Percentiles rank a stretch among this genome's conserved stretches.
phyloP scores from a whole-genome alignment of 2,329 filamentous ascomycete species.

The Alternaria sp. region DNA sequence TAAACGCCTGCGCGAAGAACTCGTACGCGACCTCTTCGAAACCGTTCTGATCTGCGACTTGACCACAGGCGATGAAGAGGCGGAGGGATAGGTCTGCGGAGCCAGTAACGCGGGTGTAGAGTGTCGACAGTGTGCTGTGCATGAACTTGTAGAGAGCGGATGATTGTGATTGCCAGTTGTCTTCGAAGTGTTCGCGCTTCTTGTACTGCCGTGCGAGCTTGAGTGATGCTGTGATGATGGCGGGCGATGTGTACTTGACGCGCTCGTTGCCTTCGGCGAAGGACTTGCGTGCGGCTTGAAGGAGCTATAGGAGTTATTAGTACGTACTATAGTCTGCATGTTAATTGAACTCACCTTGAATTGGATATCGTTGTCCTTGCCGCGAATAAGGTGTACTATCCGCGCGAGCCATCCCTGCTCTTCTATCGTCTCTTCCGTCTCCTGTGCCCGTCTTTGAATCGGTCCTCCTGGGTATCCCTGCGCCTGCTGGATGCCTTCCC shows the following conservation, averaged over 20 bases:
- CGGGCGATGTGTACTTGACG: conserved; percentile 93
- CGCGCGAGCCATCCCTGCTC: conserved; percentile 97
- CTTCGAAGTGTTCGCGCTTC: conserved; percentile 82
- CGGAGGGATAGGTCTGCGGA: conserved; percentile 88
- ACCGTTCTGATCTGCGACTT: conserved; percentile 87
- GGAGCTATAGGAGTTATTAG: conserved; percentile 59
- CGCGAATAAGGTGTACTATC: conserved; percentile 85
- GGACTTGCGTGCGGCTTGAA: conserved; percentile 85
- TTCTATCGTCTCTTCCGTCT: conserved; percentile 97
- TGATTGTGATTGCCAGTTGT: conserved; percentile 74
- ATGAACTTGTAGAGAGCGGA: conserved; percentile 94
- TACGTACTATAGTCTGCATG: neutral
- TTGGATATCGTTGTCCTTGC: conserved; percentile 87
- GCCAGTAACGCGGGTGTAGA: conserved; percentile 86
- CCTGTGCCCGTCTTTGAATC: conserved; percentile 73
- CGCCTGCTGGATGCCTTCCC: conserved; percentile 84
- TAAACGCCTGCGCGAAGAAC: conserved; percentile 98
- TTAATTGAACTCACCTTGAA: conserved; percentile 65
- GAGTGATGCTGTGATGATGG: conserved; percentile 86
- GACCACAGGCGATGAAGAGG: conserved; percentile 88
- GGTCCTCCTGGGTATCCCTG: conserved; percentile 82
- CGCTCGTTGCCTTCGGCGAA: conserved; percentile 93
- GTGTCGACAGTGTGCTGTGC: conserved; percentile 82
- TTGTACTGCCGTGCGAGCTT: conserved; percentile 91
- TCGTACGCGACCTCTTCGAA: conserved; percentile 98